Base-by-base conservation (phyloP, 2,329 filamentous ascomycete genomes). In the Chaetomiaceae sp. region DNA sequence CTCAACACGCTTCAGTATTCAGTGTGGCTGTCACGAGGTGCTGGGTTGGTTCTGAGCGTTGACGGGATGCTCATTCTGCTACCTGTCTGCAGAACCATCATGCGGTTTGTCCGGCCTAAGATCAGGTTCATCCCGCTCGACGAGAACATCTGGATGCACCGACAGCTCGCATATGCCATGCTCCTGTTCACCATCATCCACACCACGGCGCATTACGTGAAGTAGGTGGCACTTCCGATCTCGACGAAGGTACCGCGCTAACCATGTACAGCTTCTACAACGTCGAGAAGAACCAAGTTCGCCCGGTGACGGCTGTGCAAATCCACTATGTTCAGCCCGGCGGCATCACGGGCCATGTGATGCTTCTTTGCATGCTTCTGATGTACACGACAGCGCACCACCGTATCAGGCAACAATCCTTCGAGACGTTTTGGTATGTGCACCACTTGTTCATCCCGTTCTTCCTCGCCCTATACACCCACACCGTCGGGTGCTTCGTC, bases 361-460 rank as follows among this genome's bases (percentile, higher is more conserved):
- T 99, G 94, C 81, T 97, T 23, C 78, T 99, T n/a, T 97, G 91
- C 79, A 99, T 99, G 94, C 75, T 99, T 58, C 74, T 99, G 58
- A 99, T 99, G 79, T 99, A 95, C 73, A 99, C 94, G 1, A 96
- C 91, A 0, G 87, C 94, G 2, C 94, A 99, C 67, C 81, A 87
- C 64, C 87, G 89, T 61, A 97, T 99, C 60, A 87, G 94, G 50
- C 92, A 97, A 68, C 94, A 99, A 68, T 95, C 90, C 0, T 99
- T 91, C 67, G 94, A 99, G 73, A 95, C 92, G 0, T 99, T 99
- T 69, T 99, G 94, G 94, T 99, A 99, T 73, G 96, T 90, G 0
- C 94, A 99, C 71, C 94, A 99, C 65, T 81, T 99, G n/a, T 97
- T 97, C 66, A 87, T 99, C 56, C 92, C 94, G 1, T 99, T 99